A percentile compares a stretch with the other conserved stretches of the same genome.
Evolutionary conservation across 2,329 filamentous ascomycete species (phyloP).

Genomic region (Cytospora leucostoma): DNA sequence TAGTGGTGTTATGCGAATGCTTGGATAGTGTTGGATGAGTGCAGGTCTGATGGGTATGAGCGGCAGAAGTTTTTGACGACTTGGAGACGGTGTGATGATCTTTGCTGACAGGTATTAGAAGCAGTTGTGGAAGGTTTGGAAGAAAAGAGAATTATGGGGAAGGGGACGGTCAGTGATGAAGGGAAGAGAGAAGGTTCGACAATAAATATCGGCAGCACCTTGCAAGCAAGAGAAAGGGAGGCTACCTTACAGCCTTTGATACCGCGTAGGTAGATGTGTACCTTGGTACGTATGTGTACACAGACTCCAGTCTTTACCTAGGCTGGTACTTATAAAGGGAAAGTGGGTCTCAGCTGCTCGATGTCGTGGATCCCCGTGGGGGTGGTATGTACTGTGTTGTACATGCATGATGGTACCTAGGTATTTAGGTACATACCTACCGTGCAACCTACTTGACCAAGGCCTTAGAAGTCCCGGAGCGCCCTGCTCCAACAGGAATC

Average conservation of each 20-base stretch:
- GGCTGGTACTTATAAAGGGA: background rate
- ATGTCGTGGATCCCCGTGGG: slow-evolving; percentile 7
- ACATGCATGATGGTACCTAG: background rate
- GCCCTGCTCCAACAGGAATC: background rate
- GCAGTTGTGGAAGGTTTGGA: slow-evolving; percentile 4
- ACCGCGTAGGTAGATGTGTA: background rate
- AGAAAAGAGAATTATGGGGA: background rate
- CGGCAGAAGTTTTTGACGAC: background rate
- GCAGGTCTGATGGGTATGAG: background rate
- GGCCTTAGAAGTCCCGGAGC: background rate
- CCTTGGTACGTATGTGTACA: background rate
- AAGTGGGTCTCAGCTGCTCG: slow-evolving; percentile 2
- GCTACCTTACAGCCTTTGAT: background rate
- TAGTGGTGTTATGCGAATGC: background rate
- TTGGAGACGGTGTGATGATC: background rate
- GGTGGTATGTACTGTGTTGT: background rate
- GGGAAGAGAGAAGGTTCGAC: slow-evolving; percentile 11
- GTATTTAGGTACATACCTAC: background rate
- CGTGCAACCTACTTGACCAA: background rate
- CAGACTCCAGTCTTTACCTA: background rate
- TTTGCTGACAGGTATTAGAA: background rate
- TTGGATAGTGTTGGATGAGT: background rate
- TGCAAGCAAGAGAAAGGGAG: background rate
- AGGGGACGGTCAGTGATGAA: background rate
- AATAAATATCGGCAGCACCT: slow-evolving; percentile 16